Conservation (phyloP, 345 rosid genomes). For the Combretum micranthum region DNA sequence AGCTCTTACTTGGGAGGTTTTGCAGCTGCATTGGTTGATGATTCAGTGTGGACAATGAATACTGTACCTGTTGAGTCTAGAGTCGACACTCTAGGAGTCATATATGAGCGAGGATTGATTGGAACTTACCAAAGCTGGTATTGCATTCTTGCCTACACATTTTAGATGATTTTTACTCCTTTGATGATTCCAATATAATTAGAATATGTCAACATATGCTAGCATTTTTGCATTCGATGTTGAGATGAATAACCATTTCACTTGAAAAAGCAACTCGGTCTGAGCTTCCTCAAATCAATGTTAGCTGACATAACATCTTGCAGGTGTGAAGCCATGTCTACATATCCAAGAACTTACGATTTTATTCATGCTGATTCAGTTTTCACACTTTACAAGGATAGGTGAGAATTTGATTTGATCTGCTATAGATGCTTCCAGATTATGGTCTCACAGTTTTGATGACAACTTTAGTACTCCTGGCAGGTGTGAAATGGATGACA, state of each 20-base stretch:
- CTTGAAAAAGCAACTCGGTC: neutral
- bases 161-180: too few species aligned
- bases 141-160: too few species aligned
- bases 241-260: too few species aligned
- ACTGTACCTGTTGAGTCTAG: slow-evolving; percentile 57
- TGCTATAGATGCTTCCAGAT: neutral
- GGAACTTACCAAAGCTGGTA: slow-evolving; percentile 97
- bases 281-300: neutral
- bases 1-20: slow-evolving; percentile 73
- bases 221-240: too few species aligned
- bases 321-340: slow-evolving; percentile 92
- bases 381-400: slow-evolving; percentile 56
- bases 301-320: neutral
- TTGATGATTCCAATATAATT: too few species aligned
- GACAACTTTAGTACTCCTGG: neutral
- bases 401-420: slow-evolving; percentile 17
- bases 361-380: slow-evolving; percentile 76
- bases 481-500: slow-evolving; percentile 73
- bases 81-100: slow-evolving; percentile 65
- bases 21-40: slow-evolving; percentile 66
- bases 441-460: neutral
- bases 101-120: slow-evolving; percentile 79
- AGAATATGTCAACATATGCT: too few species aligned
- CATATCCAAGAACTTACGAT: slow-evolving; percentile 92
- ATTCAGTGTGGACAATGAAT: slow-evolving; percentile 92